phyloP scores from a whole-genome alignment of 306 rosid genomes.

The Corylus heterophylla region DNA sequence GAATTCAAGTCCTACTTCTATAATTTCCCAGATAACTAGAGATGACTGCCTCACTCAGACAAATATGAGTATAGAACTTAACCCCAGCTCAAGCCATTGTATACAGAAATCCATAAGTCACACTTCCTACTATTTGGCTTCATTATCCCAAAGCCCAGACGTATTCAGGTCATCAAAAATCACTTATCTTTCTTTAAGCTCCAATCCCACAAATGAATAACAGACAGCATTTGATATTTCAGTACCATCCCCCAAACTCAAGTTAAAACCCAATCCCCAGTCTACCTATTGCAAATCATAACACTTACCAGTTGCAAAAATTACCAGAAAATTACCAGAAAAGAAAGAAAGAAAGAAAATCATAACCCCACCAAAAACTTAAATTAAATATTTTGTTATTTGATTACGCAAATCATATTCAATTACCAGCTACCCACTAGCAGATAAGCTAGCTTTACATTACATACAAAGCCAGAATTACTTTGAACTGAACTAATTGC shows the following conservation, averaged over 20 bases:
- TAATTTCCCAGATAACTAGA: neutral
- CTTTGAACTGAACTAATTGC: too few relatives aligned
- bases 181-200: neutral
- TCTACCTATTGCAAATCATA: neutral
- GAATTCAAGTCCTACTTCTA: neutral
- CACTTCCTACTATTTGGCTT: neutral
- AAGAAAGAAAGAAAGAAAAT: too few relatives aligned
- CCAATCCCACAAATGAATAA: neutral
- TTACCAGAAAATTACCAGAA: neutral
- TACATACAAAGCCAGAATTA: neutral
- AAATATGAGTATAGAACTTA: neutral
- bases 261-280: neutral
- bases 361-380: neutral
- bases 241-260: conserved; percentile 1
- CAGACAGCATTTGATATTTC: neutral
- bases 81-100: too few relatives aligned
- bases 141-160: too few relatives aligned
- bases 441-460: neutral
- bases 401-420: neutral
- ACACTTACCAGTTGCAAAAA: neutral
- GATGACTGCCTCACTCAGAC: neutral
- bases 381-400: neutral
- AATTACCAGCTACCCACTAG: neutral
- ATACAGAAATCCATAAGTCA: neutral
- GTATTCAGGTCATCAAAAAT: neutral